Base-by-base conservation (phyloP, 306 rosid genomes). In the Rosa persica region DNA sequence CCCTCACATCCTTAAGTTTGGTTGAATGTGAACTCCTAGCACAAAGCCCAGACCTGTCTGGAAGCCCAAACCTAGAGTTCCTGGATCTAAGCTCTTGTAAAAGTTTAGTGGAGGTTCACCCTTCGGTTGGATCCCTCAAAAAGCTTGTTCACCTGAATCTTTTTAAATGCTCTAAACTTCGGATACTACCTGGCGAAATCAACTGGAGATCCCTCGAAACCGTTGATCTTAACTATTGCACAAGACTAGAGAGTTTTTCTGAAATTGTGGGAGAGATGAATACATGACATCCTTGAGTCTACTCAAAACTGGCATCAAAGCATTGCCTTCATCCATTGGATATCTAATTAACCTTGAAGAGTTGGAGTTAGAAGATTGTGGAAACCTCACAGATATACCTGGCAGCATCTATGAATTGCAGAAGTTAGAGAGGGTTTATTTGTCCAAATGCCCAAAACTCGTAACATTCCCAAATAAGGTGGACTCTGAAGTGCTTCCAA, bases 211-310 rank as follows among this genome's bases (percentile, higher is more conserved):
- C 69, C 2, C 43, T 64, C 22, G 12, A 11, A 36, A 0, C 0
- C 4, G 2, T 64, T 39, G 0, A 7, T 36, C 69, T 64, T 7
- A 0, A 8, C 0, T 3, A 4, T 7, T 34, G 22, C 22, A 16
- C 0, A 6, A 64, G 43, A 19, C 69, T 64, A 0, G 23, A 64
- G 44, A 64, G 34, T 17, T 64, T 64, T 10, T 44, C 69, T 15
- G 44, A 64, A 36, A 64, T 36, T 64, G 11, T 15, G n/a, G 69
- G 69, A 12, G 39, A 64, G 69, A 64, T 64, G 69, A 39, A 64
- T 36, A 3, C 16, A 15, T 64, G 16, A 64, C 8, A 7, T 2
- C 2, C 43, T 16, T 49, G 1, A 0, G 0, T 4, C 55, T 49
- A 3, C 4, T 0, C 1, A 0, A 16, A 1, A 13, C 20, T 55